A percentile compares a stretch with the other conserved stretches of the same genome.
These are phyloP conservation scores for Pseudomicrostroma phylloplanum DNA, from an alignment of 1,284 basidiomycete species.

Conservation along the genomic window DNA sequence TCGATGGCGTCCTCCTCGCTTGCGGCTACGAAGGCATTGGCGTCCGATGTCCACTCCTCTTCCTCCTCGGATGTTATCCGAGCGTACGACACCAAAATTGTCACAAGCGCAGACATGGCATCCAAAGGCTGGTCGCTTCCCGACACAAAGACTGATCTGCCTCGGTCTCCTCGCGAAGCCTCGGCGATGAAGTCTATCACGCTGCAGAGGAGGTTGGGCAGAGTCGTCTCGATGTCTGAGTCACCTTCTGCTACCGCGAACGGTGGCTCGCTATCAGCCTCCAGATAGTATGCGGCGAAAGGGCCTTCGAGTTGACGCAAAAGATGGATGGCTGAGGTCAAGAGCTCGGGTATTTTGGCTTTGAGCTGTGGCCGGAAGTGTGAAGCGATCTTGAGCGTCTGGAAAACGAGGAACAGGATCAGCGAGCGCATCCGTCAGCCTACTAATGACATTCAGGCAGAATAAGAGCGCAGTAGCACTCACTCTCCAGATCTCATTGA, in stretches of 20 bases:
- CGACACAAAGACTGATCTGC: conserved; percentile 60
- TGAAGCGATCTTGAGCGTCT: conserved; percentile 36
- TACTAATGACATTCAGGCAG: too few species aligned
- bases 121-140: conserved; percentile 43
- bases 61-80: conserved; percentile 91
- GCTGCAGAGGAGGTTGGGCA: conserved; percentile 65
- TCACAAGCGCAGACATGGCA: conserved; percentile 50
- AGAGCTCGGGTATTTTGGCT: conserved; percentile 19
- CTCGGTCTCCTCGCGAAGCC: conserved; percentile 61
- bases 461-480: too few species aligned
- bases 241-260: conserved; percentile 69
- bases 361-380: conserved; percentile 39
- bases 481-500: conserved; percentile 1
- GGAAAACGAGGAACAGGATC: background rate
- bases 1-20: conserved; percentile 84
- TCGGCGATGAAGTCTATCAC: conserved; percentile 73
- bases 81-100: conserved; percentile 62
- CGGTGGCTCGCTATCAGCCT: conserved; percentile 45
- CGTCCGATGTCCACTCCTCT: conserved; percentile 79
- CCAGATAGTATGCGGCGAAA: conserved; percentile 8
- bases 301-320: conserved; percentile 6
- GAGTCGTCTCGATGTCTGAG: conserved; percentile 52
- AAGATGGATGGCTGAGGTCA: conserved; percentile 8
- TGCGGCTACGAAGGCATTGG: conserved; percentile 76
- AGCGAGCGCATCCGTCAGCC: too few species aligned